A percentile compares a stretch with the other conserved stretches of the same genome.
phyloP scores from a whole-genome alignment of 208 protist genomes.

The Crithidia sp. region DNA sequence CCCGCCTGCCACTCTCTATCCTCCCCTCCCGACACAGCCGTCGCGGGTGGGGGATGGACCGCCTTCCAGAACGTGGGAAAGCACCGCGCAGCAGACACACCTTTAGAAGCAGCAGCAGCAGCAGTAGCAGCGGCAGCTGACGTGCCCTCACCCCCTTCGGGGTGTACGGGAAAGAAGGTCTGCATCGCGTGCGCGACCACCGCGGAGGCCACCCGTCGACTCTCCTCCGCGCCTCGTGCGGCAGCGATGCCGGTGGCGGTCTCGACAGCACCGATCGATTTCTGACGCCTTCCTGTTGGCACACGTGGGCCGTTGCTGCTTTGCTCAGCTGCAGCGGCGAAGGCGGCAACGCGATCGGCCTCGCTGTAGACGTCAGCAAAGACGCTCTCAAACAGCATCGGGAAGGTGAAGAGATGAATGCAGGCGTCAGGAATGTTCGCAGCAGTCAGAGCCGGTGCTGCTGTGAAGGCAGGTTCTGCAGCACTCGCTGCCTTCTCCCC shows the following conservation, averaged over 20 bases:
- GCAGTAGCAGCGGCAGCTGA: neutral
- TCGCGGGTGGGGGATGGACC: neutral
- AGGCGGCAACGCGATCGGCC: neutral
- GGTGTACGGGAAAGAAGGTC: conserved; percentile 2
- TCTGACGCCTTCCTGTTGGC: neutral
- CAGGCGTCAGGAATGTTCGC: neutral
- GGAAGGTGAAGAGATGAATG: conserved; percentile 25
- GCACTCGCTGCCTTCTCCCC: neutral
- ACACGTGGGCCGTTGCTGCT: too few species aligned
- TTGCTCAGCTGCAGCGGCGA: neutral
- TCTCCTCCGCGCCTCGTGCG: neutral
- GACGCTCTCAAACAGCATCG: conserved; percentile 34
- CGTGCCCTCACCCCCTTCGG: neutral
- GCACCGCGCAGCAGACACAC: neutral
- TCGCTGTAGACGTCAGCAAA: conserved; percentile 21
- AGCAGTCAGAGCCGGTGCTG: neutral
- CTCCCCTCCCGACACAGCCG: neutral
- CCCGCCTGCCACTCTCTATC: neutral
- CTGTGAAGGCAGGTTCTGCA: neutral
- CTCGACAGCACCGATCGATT: neutral
- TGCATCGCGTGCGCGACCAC: conserved; percentile 10
- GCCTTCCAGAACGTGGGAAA: conserved; percentile 38
- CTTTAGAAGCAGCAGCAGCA: neutral
- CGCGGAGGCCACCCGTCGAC: conserved; percentile 2
- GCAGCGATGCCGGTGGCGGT: neutral